Evolutionary conservation across 202 grass and related monocot species (phyloP), one percentile per base, ranked within the genome.

Genomic region (Setaria italica): DNA sequence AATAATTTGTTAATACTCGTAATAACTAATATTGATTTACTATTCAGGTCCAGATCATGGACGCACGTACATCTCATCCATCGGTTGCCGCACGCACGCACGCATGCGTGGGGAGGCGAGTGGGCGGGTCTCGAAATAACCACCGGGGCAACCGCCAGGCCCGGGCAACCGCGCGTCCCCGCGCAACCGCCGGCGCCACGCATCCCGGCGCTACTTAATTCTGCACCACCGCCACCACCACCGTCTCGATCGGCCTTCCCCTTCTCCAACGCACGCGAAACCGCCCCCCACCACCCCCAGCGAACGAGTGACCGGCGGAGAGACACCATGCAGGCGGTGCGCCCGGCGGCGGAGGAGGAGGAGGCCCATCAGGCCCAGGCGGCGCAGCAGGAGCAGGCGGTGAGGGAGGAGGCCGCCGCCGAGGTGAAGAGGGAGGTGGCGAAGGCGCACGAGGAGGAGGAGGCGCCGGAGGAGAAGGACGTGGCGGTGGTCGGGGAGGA

Each of bases 251-350:
- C 6, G 68, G 11, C 70, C 25, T 15, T 15, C 3, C 34, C 11
- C 17, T 53, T 32, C 63, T 42, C 11, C 37, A 11, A 51, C 64
- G 11, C 15, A 7, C 16, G 13, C 54, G 1, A 6, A 25, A 19
- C 4, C 34, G 8, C 50, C 32, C 32, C 25, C 25, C 25, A 25
- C 25, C 25, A 25, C 25, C 25, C 43, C 25, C 3, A 33, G 2
- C 11, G 6, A 19, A 5, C 62, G n/a, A 4, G 3, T 14, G 11
- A 30, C 1, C 37, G 9, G 20, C 53, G 37, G 43, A 46, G 43
- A 46, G 43, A 50, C 74, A 90, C 68, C 8, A 90, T 90, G 88
- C 84, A 90, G 75, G 80, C 84, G 34, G 68, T 84, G 80, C 86
- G 68, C 25, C 43, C 75, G 12, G 34, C 70, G n/a, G 70, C 70